Percentiles rank a stretch among this genome's conserved stretches.
Evolutionary conservation across 371 early-diverging fungal genomes (phyloP).

Genomic region (Rhizomucor pusillus): DNA sequence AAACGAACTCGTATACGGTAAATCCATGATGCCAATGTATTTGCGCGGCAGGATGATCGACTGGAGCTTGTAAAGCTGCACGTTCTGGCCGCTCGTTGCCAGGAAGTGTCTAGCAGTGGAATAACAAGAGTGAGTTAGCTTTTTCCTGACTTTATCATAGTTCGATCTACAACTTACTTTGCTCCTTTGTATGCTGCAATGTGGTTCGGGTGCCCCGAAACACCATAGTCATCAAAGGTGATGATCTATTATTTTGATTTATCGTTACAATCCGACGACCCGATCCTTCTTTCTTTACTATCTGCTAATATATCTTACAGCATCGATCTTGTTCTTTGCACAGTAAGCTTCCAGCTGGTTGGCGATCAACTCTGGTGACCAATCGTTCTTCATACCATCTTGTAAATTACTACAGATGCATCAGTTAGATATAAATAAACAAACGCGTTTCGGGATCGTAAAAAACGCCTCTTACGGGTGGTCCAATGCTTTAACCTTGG

Average conservation of each 20-base stretch:
- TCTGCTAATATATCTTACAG: slow-evolving; percentile 41
- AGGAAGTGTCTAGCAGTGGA: slow-evolving; percentile 5
- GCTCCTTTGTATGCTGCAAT: slow-evolving; percentile 79
- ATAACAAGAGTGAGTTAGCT: too few species aligned
- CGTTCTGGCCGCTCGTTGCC: not conserved
- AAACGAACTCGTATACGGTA: slow-evolving; percentile 13
- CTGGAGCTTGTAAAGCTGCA: slow-evolving; percentile 56
- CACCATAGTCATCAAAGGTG: slow-evolving; percentile 93
- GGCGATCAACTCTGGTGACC: slow-evolving; percentile 66
- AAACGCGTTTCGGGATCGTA: too few species aligned
- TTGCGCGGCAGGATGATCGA: slow-evolving; percentile 73
- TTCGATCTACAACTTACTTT: slow-evolving; percentile 42
- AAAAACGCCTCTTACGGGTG: slow-evolving; percentile 50
- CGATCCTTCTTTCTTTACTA: not conserved
- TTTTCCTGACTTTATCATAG: not conserved
- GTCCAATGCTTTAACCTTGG: slow-evolving; percentile 63
- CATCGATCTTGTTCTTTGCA: slow-evolving; percentile 59
- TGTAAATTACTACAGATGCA: slow-evolving; percentile 55
- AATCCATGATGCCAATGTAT: slow-evolving; percentile 71
- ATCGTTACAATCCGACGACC: not conserved
- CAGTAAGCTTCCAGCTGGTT: slow-evolving; percentile 57
- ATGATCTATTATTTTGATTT: slow-evolving; percentile 56
- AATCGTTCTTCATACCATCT: slow-evolving; percentile 73
- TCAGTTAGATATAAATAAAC: not conserved
- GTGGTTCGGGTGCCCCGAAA: slow-evolving; percentile 96